Conservation (phyloP, 108 stramenopile species). For the Nannochloropsis oceanica region DNA sequence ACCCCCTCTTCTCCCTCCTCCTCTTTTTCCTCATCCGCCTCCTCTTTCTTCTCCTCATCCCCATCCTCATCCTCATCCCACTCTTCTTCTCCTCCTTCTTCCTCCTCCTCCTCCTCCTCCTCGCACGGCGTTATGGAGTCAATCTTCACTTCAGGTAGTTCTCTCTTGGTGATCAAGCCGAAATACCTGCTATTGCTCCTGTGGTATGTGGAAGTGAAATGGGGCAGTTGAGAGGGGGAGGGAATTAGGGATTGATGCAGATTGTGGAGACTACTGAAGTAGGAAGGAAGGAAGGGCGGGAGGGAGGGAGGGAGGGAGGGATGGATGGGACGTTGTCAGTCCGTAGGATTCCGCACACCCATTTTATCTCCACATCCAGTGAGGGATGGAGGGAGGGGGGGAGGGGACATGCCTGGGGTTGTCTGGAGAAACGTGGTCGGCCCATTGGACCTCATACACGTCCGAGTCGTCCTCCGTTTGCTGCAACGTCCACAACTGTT, state of each 20-base stretch:
- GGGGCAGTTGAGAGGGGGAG: too few relatives aligned
- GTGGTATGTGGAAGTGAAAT: too few relatives aligned
- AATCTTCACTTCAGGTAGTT: background rate
- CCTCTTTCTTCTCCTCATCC: background rate
- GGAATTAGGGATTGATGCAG: too few relatives aligned
- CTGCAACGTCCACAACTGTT: background rate
- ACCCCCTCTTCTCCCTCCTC: background rate
- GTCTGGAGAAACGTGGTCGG: background rate
- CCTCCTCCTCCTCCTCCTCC: background rate
- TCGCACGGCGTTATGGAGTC: background rate
- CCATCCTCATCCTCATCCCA: background rate
- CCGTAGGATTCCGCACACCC: too few relatives aligned
- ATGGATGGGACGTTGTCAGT: too few relatives aligned
- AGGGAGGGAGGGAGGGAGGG: too few relatives aligned
- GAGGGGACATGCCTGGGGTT: background rate
- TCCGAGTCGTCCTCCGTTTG: background rate
- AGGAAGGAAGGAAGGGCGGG: too few relatives aligned
- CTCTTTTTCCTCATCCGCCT: background rate
- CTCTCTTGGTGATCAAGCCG: background rate
- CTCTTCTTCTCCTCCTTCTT: background rate
- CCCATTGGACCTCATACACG: background rate
- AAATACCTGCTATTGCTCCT: background rate
- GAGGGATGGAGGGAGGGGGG: too few relatives aligned
- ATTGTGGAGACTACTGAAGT: too few relatives aligned
- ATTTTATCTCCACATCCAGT: too few relatives aligned